Evolutionary conservation across 2,329 filamentous ascomycete species (phyloP).

Genomic region (Aaosphaeria arxii): DNA sequence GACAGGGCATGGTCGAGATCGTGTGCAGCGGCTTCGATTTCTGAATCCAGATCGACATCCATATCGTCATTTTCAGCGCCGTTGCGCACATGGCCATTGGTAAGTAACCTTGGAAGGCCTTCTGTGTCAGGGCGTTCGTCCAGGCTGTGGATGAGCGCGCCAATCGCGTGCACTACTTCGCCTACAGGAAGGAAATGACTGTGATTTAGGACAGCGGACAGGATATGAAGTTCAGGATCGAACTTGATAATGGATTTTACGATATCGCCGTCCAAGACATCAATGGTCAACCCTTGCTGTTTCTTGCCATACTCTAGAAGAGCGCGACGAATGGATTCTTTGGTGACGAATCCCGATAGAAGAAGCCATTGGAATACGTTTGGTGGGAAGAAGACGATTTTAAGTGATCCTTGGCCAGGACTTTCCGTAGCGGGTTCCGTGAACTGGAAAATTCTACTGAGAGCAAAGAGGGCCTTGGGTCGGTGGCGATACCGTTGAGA

Average conservation of each 20-base stretch:
- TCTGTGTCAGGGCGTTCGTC: constrained; percentile 42
- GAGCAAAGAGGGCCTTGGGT: constrained; percentile 55
- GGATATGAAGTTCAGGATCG: constrained; percentile 66
- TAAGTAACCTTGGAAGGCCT: constrained; percentile 39
- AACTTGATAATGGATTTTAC: constrained; percentile 60
- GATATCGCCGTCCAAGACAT: constrained; percentile 59
- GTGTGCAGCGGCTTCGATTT: constrained; percentile 40
- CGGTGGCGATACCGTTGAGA: constrained; percentile 51
- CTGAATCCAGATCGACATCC: constrained; percentile 36
- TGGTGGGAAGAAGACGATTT: constrained; percentile 46
- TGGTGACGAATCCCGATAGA: constrained; percentile 50
- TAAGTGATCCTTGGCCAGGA: constrained; percentile 14
- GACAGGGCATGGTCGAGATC: constrained; percentile 68
- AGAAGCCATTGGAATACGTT: constrained; percentile 61
- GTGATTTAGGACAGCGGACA: constrained; percentile 61
- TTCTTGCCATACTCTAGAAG: constrained; percentile 32
- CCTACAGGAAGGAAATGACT: constrained; percentile 62
- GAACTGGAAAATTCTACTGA: constrained; percentile 48
- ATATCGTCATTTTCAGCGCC: constrained; percentile 25
- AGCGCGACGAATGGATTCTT: constrained; percentile 43
- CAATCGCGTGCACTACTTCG: constrained; percentile 66
- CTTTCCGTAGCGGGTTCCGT: constrained; percentile 1
- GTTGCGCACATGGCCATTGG: constrained; percentile 18
- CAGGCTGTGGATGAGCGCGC: constrained; percentile 66
- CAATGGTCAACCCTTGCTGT: constrained; percentile 44